Percentiles rank a stretch among this genome's conserved stretches.
Evolutionary conservation across 2,329 filamentous ascomycete species (phyloP).

Genomic region (Scolecobasidium constrictum): DNA sequence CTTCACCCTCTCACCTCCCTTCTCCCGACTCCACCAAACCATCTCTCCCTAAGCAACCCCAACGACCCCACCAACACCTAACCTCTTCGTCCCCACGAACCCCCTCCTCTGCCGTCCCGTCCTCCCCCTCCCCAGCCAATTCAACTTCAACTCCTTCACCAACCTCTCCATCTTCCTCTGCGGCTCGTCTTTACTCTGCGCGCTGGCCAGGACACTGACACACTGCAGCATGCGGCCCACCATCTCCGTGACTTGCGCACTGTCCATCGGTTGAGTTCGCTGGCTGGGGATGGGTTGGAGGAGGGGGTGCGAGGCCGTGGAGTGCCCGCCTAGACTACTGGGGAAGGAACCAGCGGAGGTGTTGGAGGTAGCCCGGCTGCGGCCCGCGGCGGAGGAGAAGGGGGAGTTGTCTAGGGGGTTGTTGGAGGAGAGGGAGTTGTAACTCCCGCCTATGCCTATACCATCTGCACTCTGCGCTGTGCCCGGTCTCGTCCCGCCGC

Average conservation of each 20-base stretch:
- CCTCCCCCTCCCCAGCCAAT: constrained; percentile 85
- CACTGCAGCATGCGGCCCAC: constrained; percentile 95
- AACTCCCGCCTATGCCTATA: constrained; percentile 16
- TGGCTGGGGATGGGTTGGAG: constrained; percentile 12
- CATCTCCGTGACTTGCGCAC: constrained; percentile 80
- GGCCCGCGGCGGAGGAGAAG: constrained; percentile 37
- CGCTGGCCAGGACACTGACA: constrained; percentile 75
- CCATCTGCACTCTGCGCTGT: constrained; percentile 16
- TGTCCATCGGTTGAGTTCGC: constrained; percentile 34
- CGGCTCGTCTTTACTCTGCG: constrained; percentile 60
- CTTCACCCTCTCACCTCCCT: no score
- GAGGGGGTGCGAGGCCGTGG: constrained; percentile 19
- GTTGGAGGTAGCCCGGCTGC: constrained; percentile 77
- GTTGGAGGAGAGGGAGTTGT: constrained; percentile 15
- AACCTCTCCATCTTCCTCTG: constrained; percentile 75
- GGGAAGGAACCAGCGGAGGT: constrained; percentile 46
- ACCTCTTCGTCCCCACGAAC: constrained; percentile 59
- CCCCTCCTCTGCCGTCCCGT: constrained; percentile 84
- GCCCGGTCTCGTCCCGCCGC: constrained; percentile 19
- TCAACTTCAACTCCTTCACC: constrained; percentile 81
- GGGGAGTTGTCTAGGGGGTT: constrained; percentile 28
- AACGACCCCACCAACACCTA: neutral
- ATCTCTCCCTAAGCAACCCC: no score
- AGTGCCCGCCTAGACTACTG: constrained; percentile 13
- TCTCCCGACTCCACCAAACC: no score